Conservation (phyloP, 78 protist species). For the Dictyostelium capitatum region DNA sequence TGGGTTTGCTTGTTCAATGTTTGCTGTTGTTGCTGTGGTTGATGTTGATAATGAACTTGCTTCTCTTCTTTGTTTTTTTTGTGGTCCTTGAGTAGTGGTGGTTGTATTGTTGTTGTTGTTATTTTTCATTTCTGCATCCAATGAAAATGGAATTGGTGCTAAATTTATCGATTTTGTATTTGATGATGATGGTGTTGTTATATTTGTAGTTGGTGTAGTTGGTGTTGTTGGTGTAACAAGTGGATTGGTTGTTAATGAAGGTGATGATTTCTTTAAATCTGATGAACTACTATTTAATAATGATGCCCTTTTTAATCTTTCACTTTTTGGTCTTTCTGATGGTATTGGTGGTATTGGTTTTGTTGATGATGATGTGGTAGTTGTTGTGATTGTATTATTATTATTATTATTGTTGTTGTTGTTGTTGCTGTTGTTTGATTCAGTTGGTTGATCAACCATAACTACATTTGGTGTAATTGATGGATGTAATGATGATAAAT, state of each 20-base stretch:
- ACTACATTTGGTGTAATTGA: not conserved
- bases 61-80: not conserved
- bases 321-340: slow-evolving; percentile 20
- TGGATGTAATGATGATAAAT: slow-evolving; percentile 14
- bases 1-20: not conserved
- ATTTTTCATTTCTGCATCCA: not conserved
- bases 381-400: too few species aligned
- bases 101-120: not conserved
- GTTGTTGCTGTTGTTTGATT: not conserved
- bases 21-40: not conserved
- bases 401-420: not conserved
- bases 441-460: too few species aligned
- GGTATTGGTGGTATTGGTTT: not conserved
- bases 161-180: not conserved
- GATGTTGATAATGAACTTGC: not conserved
- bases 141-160: slow-evolving; percentile 5
- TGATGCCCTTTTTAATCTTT: slow-evolving; percentile 5
- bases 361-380: not conserved
- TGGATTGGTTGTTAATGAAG: not conserved
- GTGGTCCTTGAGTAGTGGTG: not conserved
- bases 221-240: too few species aligned
- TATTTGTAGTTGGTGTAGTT: not conserved
- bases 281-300: not conserved
- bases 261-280: slow-evolving; percentile 9
- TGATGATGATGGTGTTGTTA: too few species aligned